Evolutionary conservation across 805 yeast genomes (phyloP), one percentile per base, ranked within the genome.

Genomic region (Candida cerambycidarum): DNA sequence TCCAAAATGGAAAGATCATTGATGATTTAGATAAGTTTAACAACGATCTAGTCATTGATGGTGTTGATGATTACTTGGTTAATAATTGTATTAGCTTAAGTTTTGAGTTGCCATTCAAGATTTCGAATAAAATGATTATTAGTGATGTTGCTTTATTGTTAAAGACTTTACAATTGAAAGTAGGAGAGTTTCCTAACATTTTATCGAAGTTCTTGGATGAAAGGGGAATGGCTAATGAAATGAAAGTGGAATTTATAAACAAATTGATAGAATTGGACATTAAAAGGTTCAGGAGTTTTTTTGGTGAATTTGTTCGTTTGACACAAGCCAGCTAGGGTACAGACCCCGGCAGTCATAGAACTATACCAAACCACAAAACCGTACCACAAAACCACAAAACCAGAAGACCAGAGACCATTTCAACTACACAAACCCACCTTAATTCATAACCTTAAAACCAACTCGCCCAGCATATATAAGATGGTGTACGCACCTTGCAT

Each of bases 71-170:
- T 32, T 78, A 79, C 55, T 73, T 90, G 45, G 78, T 87, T 62
- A 79, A 82, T 39, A 83, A 82, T 50, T 71, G 80, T 19, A 75
- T 89, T 3, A 76, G 83, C 38, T 65, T 87, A 42, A 73, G 83
- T 27, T 85, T 89, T 67, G 90, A 88, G 59, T 68, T 89, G 37
- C 88, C 95, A n/a, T 82, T 87, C 59, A 82, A 84, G 52, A 76
- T 82, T 27, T 75, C 76, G 24, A 75, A 73, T 28, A 75, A 92
- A 55, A 73, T 82, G 45, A 73, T 86, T 29, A 82, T 89, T 1
- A 78, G 80, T 50, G 99, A 92, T 56, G 69, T 87, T 11, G 79
- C 93, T 1, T 69, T 79, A 33, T 65, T 89, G 16, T 76, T 90
- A 58, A 84, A 80, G 51, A 73, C 84, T 2, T 69, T 86, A 47